Base-by-base conservation (phyloP, 768 basidiomycete genomes). In the Infundibulicybe gibba region DNA sequence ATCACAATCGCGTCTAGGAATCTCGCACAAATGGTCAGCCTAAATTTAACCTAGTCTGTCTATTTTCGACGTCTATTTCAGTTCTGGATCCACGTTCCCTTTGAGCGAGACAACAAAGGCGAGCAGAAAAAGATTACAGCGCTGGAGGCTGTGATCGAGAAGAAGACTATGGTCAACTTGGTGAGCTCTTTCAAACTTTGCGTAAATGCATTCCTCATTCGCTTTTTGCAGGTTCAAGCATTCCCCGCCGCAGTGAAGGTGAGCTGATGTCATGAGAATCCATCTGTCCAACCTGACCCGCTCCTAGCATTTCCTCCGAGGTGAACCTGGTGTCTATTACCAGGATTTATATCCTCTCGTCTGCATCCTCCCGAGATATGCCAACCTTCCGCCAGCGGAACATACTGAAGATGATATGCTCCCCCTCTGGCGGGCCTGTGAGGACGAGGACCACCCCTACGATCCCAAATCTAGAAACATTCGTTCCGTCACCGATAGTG, bases 151-250 rank as follows among this genome's bases (percentile, higher is more conserved):
- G 62, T 81, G 9, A 76, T 87, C 43, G 86, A 88, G 69, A 90
- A 88, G 64, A 83, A 84, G 66, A 77, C 78, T 1, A 85, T 86
- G 75, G 71, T 89, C 48, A 86, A 86, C 55, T 59, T 89, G 41
- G 79, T 82, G 49, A 50, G 74, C 61, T 19, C 40, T 33, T 15
- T n/a, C n/a, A n/a, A n/a, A n/a, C n/a, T n/a, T n/a, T n/a, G n/a
- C n/a, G n/a, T 30, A n/a, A 6, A 25, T 35, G 15, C 13, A 4
- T 13, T 17, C 3, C 32, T 14, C 32, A 14, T 33, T 30, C 40
- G n/a, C 17, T 30, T 49, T 46, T 45, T 16, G 25, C 38, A 85
- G 81, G 68, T 86, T 15, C 81, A 85, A 71, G 85, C 83, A 0
- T 86, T 78, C 56, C 71, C 82, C 1, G 81, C 87, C 3, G 65